Conservation (phyloP, 192 early-diverging fungal species). For the Coemansia sp. region DNA sequence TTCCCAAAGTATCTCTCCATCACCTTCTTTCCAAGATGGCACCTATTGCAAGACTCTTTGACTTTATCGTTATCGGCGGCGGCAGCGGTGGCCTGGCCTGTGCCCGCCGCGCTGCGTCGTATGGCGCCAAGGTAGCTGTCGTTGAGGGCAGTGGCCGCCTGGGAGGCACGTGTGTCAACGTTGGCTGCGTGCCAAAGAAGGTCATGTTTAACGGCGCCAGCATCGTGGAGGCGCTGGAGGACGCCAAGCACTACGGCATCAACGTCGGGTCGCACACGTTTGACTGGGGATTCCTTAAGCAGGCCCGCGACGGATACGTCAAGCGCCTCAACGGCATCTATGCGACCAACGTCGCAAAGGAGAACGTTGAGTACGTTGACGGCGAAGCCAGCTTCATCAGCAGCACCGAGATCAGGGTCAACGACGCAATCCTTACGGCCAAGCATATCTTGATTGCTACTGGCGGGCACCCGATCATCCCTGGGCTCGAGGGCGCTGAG, state of each 20-base stretch:
- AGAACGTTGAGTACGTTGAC: conserved; percentile 77
- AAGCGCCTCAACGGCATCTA: conserved; percentile 97
- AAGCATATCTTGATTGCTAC: conserved; percentile 92
- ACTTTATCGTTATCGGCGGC: conserved; percentile 96
- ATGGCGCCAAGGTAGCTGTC: conserved; percentile 88
- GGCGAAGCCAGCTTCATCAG: conserved; percentile 85
- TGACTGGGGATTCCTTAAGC: conserved; percentile 79
- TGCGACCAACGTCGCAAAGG: conserved; percentile 83
- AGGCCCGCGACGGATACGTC: conserved; percentile 95
- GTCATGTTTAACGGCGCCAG: conserved; percentile 96
- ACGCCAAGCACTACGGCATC: conserved; percentile 92
- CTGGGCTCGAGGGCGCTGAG: conserved; percentile 79
- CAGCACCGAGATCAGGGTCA: conserved; percentile 65
- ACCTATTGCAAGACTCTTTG: conserved; percentile 58
- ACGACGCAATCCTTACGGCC: conserved; percentile 59
- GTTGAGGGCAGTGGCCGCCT: conserved; percentile 77
- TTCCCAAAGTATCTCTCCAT: conserved; percentile 4
- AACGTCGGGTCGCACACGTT: conserved; percentile 60
- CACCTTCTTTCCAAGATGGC: conserved; percentile 18
- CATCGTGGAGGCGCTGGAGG: conserved; percentile 81
- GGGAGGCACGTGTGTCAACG: conserved; percentile 93
- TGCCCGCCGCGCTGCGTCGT: conserved; percentile 86
- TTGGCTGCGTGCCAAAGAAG: conserved; percentile 89
- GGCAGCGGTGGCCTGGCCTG: conserved; percentile 90
- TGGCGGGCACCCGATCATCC: conserved; percentile 73